Percentiles rank a stretch among this genome's conserved stretches.
Evolutionary conservation across 2,329 filamentous ascomycete genomes (phyloP).

Genomic region (Colletotrichum higginsianum): DNA sequence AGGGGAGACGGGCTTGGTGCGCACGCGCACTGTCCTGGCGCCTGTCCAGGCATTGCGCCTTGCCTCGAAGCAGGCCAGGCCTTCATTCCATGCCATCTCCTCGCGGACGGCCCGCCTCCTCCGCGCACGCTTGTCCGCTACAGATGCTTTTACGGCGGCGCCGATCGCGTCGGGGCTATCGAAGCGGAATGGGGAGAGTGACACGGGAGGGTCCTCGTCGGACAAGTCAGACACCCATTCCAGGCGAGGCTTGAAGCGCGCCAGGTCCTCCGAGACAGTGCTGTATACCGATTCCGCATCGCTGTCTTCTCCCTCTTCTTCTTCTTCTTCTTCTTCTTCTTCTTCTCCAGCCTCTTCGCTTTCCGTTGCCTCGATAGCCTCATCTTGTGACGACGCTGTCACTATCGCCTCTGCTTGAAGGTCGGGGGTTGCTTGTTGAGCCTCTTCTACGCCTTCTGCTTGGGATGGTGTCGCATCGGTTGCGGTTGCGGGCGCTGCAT

Average conservation of each 20-base stretch:
- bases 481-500: constrained; percentile 12
- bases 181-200: constrained; percentile 65
- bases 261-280: constrained; percentile 68
- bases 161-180: constrained; percentile 65
- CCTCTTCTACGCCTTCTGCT: constrained; percentile 5
- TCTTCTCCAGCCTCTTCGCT: constrained; percentile 54
- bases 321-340: constrained; percentile 53
- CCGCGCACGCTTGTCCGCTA: constrained; percentile 67
- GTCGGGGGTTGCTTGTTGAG: constrained; percentile 23
- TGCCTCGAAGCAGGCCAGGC: constrained; percentile 83
- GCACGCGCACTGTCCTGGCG: constrained; percentile 73
- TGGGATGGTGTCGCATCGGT: constrained; percentile 20
- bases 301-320: constrained; percentile 57
- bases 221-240: constrained; percentile 73
- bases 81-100: constrained; percentile 84
- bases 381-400: constrained; percentile 18
- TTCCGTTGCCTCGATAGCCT: constrained; percentile 30
- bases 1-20: constrained; percentile 60
- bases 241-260: constrained; percentile 64
- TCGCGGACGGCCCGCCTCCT: constrained; percentile 71
- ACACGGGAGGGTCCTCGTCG: constrained; percentile 59
- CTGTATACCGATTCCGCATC: constrained; percentile 69
- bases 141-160: constrained; percentile 56
- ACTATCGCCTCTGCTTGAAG: constrained; percentile 19
- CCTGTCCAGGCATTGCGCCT: constrained; percentile 89